These are phyloP conservation scores for Crotalaria pallida DNA, from an alignment of 306 rosid genomes.

Conservation along the genomic window DNA sequence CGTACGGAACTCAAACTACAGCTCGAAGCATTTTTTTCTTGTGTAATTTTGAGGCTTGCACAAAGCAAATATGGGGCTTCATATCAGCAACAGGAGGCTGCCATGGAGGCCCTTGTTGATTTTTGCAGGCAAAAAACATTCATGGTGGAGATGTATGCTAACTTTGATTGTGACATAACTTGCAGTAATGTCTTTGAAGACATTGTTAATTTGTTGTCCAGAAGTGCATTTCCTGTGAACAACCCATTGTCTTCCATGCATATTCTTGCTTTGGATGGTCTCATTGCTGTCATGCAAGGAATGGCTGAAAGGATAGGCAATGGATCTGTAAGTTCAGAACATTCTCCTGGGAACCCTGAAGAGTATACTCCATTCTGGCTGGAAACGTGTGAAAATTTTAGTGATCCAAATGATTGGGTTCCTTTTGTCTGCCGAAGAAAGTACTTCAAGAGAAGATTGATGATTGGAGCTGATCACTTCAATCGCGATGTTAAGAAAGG, in stretches of 20 bases:
- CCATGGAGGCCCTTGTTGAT: constrained; percentile 79
- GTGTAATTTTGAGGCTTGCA: constrained; percentile 72
- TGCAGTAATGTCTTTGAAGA: constrained; percentile 87
- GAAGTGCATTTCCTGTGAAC: constrained; percentile 74
- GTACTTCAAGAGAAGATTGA: constrained; percentile 66
- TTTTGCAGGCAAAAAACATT: constrained; percentile 76
- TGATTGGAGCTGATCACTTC: constrained; percentile 89
- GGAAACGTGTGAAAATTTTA: constrained; percentile 66
- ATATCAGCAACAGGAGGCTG: constrained; percentile 78
- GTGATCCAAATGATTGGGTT: constrained; percentile 71
- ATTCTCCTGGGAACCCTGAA: constrained; percentile 46
- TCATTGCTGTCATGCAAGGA: constrained; percentile 77
- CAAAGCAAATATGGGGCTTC: constrained; percentile 71
- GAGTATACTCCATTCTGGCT: constrained; percentile 79
- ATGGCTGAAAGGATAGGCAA: constrained; percentile 75
- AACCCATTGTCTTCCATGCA: constrained; percentile 69
- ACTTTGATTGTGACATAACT: constrained; percentile 70
- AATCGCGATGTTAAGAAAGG: constrained; percentile 89
- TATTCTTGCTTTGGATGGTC: constrained; percentile 79
- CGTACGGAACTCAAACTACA: constrained; percentile 65
- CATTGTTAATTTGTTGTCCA: constrained; percentile 57
- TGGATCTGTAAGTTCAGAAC: constrained; percentile 38
- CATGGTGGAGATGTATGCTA: constrained; percentile 72
- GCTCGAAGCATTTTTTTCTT: constrained; percentile 72
- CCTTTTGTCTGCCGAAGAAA: constrained; percentile 69